A percentile compares a stretch with the other conserved stretches of the same genome.
These are phyloP conservation scores for Colletotrichum scovillei DNA, from an alignment of 2,329 filamentous ascomycete genomes.

Conservation along the genomic window DNA sequence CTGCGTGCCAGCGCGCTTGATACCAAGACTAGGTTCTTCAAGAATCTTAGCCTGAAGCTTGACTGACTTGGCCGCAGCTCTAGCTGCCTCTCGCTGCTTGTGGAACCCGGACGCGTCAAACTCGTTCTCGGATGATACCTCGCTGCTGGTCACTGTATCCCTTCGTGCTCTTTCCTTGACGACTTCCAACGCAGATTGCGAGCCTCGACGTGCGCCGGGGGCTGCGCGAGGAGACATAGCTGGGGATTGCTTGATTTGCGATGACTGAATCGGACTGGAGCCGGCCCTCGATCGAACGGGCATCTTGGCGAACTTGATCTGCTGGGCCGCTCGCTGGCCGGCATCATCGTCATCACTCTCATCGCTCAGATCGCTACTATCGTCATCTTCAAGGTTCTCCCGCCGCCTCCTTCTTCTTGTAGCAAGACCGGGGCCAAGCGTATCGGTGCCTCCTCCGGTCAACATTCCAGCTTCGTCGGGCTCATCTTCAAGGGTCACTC, in stretches of 20 bases:
- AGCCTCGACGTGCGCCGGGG: conserved; percentile 68
- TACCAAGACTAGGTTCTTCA: conserved; percentile 57
- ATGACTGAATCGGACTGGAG: conserved; percentile 84
- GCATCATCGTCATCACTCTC: conserved; percentile 82
- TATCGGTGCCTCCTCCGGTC: conserved; percentile 74
- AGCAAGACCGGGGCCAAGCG: conserved; percentile 74
- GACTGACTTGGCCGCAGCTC: conserved; percentile 65
- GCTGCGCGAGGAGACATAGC: conserved; percentile 59
- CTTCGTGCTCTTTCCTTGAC: conserved; percentile 76
- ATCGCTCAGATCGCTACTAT: conserved; percentile 86
- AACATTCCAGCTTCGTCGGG: conserved; percentile 80
- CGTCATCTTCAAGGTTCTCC: conserved; percentile 85
- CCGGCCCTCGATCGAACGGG: conserved; percentile 86
- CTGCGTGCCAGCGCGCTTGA: conserved; percentile 59
- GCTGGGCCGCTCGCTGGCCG: conserved; percentile 78
- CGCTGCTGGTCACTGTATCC: conserved; percentile 84
- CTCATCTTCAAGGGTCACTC: conserved; percentile 75
- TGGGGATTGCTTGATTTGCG: conserved; percentile 67
- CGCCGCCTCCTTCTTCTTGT: conserved; percentile 74
- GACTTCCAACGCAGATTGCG: conserved; percentile 76
- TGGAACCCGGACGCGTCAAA: conserved; percentile 75
- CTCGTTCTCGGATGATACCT: conserved; percentile 86
- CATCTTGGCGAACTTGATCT: conserved; percentile 98
- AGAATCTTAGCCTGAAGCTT: conserved; percentile 65
- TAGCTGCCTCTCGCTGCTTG: conserved; percentile 70